These are phyloP conservation scores for Sarocladium oryzae DNA, from an alignment of 2,329 filamentous ascomycete species.

Conservation along the genomic window DNA sequence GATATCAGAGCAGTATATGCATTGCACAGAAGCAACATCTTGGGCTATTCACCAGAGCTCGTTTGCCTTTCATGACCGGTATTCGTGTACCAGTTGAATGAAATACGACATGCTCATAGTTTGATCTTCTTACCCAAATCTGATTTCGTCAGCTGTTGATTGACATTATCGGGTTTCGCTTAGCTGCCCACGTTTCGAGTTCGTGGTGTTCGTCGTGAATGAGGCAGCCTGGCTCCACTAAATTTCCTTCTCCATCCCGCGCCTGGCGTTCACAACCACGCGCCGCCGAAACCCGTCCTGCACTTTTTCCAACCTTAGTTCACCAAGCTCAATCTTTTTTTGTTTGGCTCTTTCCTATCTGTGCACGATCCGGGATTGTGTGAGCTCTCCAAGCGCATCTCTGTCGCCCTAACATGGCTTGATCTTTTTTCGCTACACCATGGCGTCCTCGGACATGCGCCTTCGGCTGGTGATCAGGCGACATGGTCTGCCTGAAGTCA, in stretches of 20 bases:
- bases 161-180: neutral
- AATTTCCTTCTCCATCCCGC: neutral
- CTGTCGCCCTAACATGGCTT: neutral
- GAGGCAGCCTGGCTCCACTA: neutral
- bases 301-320: constrained; percentile 2
- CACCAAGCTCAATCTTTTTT: no score
- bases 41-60: no score
- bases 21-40: no score
- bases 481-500: constrained; percentile 64
- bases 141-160: no score
- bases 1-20: neutral
- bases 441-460: constrained; percentile 45
- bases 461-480: constrained; percentile 68
- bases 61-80: no score
- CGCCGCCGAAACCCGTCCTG: neutral
- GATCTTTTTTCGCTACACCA: constrained; percentile 11
- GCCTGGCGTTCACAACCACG: neutral
- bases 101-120: neutral
- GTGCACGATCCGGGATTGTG: no score
- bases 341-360: no score
- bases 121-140: no score
- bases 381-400: no score
- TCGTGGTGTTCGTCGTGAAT: neutral
- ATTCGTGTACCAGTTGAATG: no score
- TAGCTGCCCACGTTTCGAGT: neutral